phyloP scores from a whole-genome alignment of 129 eudicot genomes.

The Flaveria linearis region DNA sequence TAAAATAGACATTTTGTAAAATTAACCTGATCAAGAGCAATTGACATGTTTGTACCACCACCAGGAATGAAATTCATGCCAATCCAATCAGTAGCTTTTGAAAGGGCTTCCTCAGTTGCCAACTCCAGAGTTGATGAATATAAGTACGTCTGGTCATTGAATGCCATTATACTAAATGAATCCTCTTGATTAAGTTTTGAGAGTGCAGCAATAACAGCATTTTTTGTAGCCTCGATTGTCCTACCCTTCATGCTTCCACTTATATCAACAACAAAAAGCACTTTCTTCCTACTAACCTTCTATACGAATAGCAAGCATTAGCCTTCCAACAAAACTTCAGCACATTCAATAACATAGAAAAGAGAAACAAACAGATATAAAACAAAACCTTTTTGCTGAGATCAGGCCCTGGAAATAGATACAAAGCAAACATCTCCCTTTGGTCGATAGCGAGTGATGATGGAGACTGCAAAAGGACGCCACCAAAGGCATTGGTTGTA shows the following conservation, averaged over 20 bases:
- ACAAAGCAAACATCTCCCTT: conserved; percentile 68
- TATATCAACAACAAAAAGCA: conserved; percentile 79
- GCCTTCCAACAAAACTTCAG: conserved; percentile 6
- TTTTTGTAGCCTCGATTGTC: conserved; percentile 79
- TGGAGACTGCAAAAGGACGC: conserved; percentile 76
- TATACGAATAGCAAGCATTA: conserved; percentile 19
- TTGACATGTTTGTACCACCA: conserved; percentile 81
- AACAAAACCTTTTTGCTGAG: conserved; percentile 55
- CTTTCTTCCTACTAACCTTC: conserved; percentile 69
- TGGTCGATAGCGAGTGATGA: conserved; percentile 51
- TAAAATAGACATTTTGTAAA: background rate
- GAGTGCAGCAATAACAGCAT: conserved; percentile 55
- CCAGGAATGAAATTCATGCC: conserved; percentile 66
- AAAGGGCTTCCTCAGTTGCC: conserved; percentile 62
- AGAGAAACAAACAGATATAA: background rate
- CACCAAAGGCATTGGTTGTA: conserved; percentile 47
- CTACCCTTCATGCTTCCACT: conserved; percentile 96
- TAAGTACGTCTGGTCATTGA: conserved; percentile 58
- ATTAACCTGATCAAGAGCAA: conserved; percentile 70
- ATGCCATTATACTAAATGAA: conserved; percentile 74
- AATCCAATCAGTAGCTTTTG: conserved; percentile 71
- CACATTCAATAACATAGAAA: background rate
- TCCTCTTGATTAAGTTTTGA: conserved; percentile 66
- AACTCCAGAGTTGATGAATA: conserved; percentile 65
- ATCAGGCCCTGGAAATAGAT: conserved; percentile 65